Evolutionary conservation across 2,329 filamentous ascomycete species (phyloP).

Genomic region (Lanzia echinophila): DNA sequence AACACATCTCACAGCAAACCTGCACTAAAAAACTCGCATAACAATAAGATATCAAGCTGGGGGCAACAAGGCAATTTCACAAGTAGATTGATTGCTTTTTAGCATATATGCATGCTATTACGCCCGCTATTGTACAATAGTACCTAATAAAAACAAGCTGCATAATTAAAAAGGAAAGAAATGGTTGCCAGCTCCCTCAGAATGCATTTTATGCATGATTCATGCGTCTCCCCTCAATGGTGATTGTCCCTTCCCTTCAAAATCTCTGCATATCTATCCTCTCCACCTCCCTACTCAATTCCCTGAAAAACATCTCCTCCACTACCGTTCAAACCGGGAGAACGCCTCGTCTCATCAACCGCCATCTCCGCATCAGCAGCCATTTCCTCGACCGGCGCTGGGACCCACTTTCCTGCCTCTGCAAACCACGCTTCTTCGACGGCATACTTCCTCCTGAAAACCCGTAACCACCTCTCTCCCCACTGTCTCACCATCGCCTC

Average conservation of each 20-base stretch:
- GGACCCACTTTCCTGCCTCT: conserved; percentile 31
- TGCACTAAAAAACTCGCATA: too few relatives aligned
- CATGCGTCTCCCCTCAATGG: too few relatives aligned
- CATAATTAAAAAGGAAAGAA: too few relatives aligned
- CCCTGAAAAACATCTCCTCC: background rate
- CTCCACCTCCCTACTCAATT: background rate
- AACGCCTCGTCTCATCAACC: background rate
- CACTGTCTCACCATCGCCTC: conserved; percentile 66
- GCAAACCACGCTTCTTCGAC: conserved; percentile 70
- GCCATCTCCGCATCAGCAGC: conserved; percentile 1
- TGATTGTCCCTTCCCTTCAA: background rate
- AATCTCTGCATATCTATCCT: background rate
- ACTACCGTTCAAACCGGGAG: background rate
- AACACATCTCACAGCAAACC: too few relatives aligned
- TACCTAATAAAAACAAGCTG: too few relatives aligned
- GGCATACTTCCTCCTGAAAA: conserved; percentile 73
- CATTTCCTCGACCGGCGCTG: conserved; percentile 12
- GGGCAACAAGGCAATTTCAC: background rate
- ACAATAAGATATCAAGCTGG: too few relatives aligned
- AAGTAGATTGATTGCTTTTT: background rate
- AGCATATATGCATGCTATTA: too few relatives aligned
- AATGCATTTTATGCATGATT: too few relatives aligned
- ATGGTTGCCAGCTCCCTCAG: too few relatives aligned
- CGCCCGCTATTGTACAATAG: too few relatives aligned
- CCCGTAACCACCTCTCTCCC: conserved; percentile 80